phyloP scores from a whole-genome alignment of 2,329 filamentous ascomycete genomes.

The Cryphonectria nitschkei region DNA sequence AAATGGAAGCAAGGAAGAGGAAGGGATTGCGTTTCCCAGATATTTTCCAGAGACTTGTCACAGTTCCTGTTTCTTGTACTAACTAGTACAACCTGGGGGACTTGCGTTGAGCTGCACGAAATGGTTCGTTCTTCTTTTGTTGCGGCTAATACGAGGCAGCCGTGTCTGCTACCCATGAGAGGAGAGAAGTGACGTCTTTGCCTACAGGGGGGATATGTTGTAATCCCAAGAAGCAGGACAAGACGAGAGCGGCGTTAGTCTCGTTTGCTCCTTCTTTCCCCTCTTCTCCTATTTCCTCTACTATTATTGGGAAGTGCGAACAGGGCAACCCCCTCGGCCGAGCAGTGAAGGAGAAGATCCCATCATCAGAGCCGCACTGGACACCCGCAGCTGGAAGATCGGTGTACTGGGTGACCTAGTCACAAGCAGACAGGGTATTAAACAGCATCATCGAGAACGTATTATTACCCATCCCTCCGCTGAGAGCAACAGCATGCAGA shows the following conservation, averaged over 20 bases:
- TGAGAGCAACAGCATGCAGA: neutral
- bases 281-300: neutral
- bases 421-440: neutral
- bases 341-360: neutral
- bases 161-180: neutral
- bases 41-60: neutral
- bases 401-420: neutral
- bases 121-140: neutral
- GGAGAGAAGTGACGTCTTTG: slow-evolving; percentile 1
- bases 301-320: neutral
- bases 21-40: neutral
- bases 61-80: slow-evolving; percentile 5
- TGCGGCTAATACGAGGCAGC: neutral
- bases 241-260: neutral
- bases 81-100: neutral
- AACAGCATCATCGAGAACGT: neutral
- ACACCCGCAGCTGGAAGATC: neutral
- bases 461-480: too few species aligned
- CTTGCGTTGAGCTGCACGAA: neutral
- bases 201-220: neutral
- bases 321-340: neutral
- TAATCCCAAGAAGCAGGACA: neutral
- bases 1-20: slow-evolving; percentile 6
- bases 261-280: neutral
- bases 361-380: neutral